Evolutionary conservation across 2,329 filamentous ascomycete genomes (phyloP), one percentile per base, ranked within the genome.

Genomic region (Cercospora zeae-maydis): DNA sequence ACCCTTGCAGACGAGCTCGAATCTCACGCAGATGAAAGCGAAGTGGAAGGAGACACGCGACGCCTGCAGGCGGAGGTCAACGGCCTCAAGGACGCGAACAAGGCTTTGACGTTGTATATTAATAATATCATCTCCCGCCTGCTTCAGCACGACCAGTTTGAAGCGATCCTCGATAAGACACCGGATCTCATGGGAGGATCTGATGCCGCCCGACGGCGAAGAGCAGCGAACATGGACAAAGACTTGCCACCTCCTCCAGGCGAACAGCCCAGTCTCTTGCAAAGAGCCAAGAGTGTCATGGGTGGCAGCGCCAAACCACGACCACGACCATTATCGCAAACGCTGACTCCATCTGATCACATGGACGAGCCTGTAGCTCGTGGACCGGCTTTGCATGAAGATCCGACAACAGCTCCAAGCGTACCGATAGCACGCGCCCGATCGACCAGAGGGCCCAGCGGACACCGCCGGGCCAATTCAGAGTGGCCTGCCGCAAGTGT

Each of bases 61-160:
- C 60, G 79, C 78, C 81, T 95, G 11, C 93, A 97, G 75, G 78
- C 82, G 10, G 93, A 98, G 71, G 78, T 95, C 69, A 92, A 90
- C 77, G 83, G 85, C 8, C 81, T 91, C 70, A 93, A 91, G 79
- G 93, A 96, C 75, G 89, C 96, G 80, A 98, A 99, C 82, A 98
- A 98, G 81, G 95, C 95, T 31, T 82, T 99, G 70, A 96, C 92
- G 24, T 82, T 98, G 68, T 99, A 99, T 80, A 97, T 99, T 81
- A 96, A 98, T 84, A 96, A 95, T 80, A 98, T 99, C 76, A 96
- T 99, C 75, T 95, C 95, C 76, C 90, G 95, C 61, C 86, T 99
- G 49, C 84, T 99, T 66, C 90, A 96, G 74, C 91, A 97, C 78
- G 90, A 96, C 73, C 93, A 96, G 69, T 98, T 96, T 70, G 93